Conservation (phyloP, 345 rosid species). For the Boechera stricta region DNA sequence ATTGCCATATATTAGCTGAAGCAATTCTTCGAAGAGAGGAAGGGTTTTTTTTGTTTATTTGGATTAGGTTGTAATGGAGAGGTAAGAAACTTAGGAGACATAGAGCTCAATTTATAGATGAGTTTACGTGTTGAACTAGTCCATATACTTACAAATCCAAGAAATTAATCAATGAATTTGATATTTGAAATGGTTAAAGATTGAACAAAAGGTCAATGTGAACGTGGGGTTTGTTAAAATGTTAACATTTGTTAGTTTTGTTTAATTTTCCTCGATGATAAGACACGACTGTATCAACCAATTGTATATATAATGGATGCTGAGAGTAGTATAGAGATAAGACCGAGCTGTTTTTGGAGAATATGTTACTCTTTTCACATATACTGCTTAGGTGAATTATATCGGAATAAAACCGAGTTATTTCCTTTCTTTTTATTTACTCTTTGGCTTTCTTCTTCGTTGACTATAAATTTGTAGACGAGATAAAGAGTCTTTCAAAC, state of each 20-base stretch:
- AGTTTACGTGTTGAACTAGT: background rate
- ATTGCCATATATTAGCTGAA: background rate
- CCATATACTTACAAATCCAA: background rate
- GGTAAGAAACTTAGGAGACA: background rate
- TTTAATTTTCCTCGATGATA: background rate
- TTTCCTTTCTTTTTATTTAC: no score
- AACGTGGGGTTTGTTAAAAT: background rate
- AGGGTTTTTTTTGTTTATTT: background rate
- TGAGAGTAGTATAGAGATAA: background rate
- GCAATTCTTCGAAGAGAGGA: background rate
- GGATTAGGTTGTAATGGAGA: background rate
- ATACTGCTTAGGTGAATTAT: no score
- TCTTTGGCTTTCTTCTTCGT: background rate
- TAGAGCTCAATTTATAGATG: slow-evolving; percentile 25
- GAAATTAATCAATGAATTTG: background rate
- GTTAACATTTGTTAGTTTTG: background rate
- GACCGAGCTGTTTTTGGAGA: background rate
- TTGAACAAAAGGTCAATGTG: slow-evolving; percentile 1
- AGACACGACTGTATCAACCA: slow-evolving; percentile 2
- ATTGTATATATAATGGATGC: background rate
- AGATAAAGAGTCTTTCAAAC: background rate
- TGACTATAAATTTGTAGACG: no score
- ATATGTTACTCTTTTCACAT: no score
- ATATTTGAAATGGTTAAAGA: background rate
- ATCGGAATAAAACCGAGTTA: no score